These are phyloP conservation scores for Clonostachys byssicola DNA, from an alignment of 2,329 filamentous ascomycete genomes.

Conservation along the genomic window DNA sequence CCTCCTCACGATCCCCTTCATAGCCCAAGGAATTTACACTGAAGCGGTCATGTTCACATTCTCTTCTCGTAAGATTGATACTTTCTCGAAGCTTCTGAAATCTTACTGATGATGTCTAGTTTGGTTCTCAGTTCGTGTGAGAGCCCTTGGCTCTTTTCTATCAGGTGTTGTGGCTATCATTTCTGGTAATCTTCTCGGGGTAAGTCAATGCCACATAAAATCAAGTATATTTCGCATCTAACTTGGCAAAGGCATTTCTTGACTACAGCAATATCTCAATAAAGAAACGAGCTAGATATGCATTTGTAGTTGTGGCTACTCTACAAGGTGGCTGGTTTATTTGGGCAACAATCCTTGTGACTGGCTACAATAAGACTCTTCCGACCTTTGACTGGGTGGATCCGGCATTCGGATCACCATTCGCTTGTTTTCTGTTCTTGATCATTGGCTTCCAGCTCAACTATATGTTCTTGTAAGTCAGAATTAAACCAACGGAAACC, in stretches of 20 bases:
- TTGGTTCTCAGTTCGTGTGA: slow-evolving; percentile 23
- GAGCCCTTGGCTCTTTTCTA: slow-evolving; percentile 54
- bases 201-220: slow-evolving; percentile 6
- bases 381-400: slow-evolving; percentile 62
- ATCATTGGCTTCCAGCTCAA: slow-evolving; percentile 67
- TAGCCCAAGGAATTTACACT: not conserved
- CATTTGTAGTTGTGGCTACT: slow-evolving; percentile 44
- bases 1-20: slow-evolving; percentile 28
- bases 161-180: slow-evolving; percentile 61
- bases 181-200: slow-evolving; percentile 57
- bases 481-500: too few relatives aligned
- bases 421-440: slow-evolving; percentile 61
- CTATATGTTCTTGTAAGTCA: slow-evolving; percentile 47
- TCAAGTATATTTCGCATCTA: too few relatives aligned
- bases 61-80: slow-evolving; percentile 7
- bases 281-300: slow-evolving; percentile 43
- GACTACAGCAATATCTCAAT: slow-evolving; percentile 48
- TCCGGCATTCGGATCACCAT: slow-evolving; percentile 57
- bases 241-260: slow-evolving; percentile 31
- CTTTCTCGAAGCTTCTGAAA: too few relatives aligned
- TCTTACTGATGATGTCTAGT: not conserved
- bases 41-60: slow-evolving; percentile 40
- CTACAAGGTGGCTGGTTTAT: slow-evolving; percentile 66
- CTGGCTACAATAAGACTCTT: slow-evolving; percentile 46
- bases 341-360: slow-evolving; percentile 61